Evolutionary conservation across 2,329 filamentous ascomycete species (phyloP), one percentile per base, ranked within the genome.

Genomic region (Pseudocercospora fuligena): DNA sequence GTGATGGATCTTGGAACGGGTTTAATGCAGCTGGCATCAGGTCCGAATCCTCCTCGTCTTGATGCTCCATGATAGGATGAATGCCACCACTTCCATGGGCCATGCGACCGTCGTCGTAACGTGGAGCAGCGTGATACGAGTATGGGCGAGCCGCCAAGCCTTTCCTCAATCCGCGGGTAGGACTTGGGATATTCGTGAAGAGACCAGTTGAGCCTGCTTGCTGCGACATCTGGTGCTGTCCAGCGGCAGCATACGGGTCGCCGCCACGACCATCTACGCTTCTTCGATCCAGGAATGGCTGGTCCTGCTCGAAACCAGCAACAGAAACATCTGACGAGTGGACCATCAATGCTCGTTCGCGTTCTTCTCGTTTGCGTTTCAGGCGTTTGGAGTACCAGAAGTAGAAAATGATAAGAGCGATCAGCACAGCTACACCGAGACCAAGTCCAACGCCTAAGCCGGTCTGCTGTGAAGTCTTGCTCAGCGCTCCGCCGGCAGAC

Each of bases 341-440:
- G 0, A 67, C 82, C 43, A 84, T 79, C 6, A 89, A 78, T 61
- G 86, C 81, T 63, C 84, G 84, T 65, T 89, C 85, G n/a, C 86
- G 82, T 1, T 76, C 61, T 29, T 81, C 76, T 1, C 80, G 79
- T 67, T 80, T 77, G 31, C 75, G 76, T 68, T 79, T 78, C 53
- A 81, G 63, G 25, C 81, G 78, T 54, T 77, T 74, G 9, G 75
- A 78, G 69, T 83, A 84, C 81, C 82, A 84, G 66, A 83, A 78
- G 69, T 83, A 84, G 69, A 82, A 80, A 0, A 78, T 69, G 8
- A 82, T 74, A 23, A 84, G 69, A 7, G 76, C 75, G 49, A 80
- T 73, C 11, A 84, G 72, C 14, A 80, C 75, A n/a, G 79, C 74
- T n/a, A 80, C 73, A 2, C 81, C 82, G 43, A 84, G 73, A 3